Evolutionary conservation across 2,329 filamentous ascomycete genomes (phyloP), one percentile per base, ranked within the genome.

Genomic region (Teratosphaeria pseudoeucalypti): DNA sequence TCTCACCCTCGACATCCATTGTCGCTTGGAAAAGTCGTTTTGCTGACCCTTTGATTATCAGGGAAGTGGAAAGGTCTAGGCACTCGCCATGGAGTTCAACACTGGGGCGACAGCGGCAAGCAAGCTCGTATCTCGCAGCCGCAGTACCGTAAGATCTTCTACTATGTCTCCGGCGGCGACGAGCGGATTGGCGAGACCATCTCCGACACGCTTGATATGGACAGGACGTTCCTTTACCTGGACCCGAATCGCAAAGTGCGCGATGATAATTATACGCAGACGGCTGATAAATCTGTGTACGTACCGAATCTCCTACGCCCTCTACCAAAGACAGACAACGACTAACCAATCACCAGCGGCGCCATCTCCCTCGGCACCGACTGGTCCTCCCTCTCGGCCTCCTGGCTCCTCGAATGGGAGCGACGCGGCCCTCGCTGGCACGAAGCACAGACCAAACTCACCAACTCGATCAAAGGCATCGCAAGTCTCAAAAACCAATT

Each of bases 31-130:
- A 3, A n/a, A 3, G 37, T 6, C 11, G 9, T 43, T 19, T 23
- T 23, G n/a, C 43, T 49, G 43, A 49, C 11, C 2, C 5, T 49
- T n/a, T 23, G 2, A 5, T 19, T 3, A 7, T 4, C 5, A 54
- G 53, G 84, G 0, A 70, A 76, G 9, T 84, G 77, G 70, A 83
- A 80, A 59, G 83, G 83, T 0, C 76, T 86, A 1, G 84, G 84
- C 1, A 85, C 84, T 0, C 76, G 84, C 3, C 84, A 86, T 61
- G 83, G 83, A 1, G 80, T 86, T 0, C 82, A 85, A 67, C 84
- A 86, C 63, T 86, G 77, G 72, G 70, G 77, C 16, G 84, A 86
- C 65, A 84, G 81, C 57, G 78, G 80, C 0, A 86, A 86, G 66
- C 84, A 86, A 69, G 81, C 79, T 0, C 81, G 84, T 19, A 83